Percentiles rank a stretch among this genome's conserved stretches.
phyloP scores from a whole-genome alignment of 768 basidiomycete genomes.

The Collybia nuda region DNA sequence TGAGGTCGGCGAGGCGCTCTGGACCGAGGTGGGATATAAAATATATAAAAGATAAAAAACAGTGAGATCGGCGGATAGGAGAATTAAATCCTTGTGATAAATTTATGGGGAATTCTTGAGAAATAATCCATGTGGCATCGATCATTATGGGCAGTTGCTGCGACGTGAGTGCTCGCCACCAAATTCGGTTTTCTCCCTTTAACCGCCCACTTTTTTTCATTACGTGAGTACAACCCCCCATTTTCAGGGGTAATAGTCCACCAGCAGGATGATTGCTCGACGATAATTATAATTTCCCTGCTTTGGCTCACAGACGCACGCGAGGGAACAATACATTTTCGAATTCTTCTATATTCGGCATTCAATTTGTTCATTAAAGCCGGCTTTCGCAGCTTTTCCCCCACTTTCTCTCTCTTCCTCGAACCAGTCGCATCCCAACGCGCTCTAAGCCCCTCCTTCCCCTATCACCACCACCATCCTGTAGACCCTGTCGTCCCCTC shows the following conservation, averaged over 20 bases:
- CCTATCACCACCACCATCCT: conserved; percentile 17
- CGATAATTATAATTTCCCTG: conserved; percentile 58
- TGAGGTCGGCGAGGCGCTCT: background rate
- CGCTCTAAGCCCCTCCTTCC: conserved; percentile 25
- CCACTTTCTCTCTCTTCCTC: conserved; percentile 52
- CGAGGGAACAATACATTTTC: conserved; percentile 70
- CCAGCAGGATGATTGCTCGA: conserved; percentile 47
- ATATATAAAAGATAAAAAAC: too few species aligned
- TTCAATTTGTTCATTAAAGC: conserved; percentile 77
- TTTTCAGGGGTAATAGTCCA: conserved; percentile 57
- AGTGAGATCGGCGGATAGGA: conserved; percentile 15
- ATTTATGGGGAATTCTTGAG: conserved; percentile 11
- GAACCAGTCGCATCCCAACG: conserved; percentile 33
- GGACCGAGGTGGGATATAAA: too few species aligned
- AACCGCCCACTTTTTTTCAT: conserved; percentile 21
- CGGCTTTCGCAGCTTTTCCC: conserved; percentile 61
- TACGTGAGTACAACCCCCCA: conserved; percentile 63
- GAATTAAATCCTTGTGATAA: conserved; percentile 8
- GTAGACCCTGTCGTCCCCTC: conserved; percentile 25
- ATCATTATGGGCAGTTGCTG: conserved; percentile 11
- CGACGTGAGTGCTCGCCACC: conserved; percentile 28
- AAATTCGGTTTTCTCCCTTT: conserved; percentile 36
- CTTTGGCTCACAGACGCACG: conserved; percentile 59
- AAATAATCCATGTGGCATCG: conserved; percentile 26
- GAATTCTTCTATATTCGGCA: conserved; percentile 68